These are phyloP conservation scores for Stachybotrys chlorohalonatus DNA, from an alignment of 2,329 filamentous ascomycete species.

Conservation along the genomic window DNA sequence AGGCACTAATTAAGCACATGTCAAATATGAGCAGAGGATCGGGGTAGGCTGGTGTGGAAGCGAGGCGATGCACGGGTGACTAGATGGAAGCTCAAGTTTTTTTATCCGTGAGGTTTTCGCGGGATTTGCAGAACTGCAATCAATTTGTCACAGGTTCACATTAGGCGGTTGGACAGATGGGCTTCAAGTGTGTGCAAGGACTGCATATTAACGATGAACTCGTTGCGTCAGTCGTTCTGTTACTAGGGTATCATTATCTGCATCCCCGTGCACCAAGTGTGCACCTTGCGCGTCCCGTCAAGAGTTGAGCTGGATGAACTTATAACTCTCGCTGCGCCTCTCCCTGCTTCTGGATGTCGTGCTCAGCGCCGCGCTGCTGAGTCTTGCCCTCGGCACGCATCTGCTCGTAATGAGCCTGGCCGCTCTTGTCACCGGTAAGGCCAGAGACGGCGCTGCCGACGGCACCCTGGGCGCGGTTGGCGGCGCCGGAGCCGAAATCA, in stretches of 20 bases:
- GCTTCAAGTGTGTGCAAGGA: too few species aligned
- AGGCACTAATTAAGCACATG: too few species aligned
- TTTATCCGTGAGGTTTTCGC: too few species aligned
- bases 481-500: conserved; percentile 59
- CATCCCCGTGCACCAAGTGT: not conserved
- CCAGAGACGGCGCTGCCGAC: conserved; percentile 64
- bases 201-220: not conserved
- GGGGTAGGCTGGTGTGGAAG: too few species aligned
- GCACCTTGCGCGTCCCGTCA: not conserved
- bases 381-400: conserved; percentile 80
- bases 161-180: too few species aligned
- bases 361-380: conserved; percentile 72
- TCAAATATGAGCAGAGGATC: too few species aligned
- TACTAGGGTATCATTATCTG: not conserved
- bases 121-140: too few species aligned
- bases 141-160: too few species aligned
- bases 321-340: conserved; percentile 27
- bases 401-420: conserved; percentile 55
- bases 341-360: conserved; percentile 67
- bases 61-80: too few species aligned
- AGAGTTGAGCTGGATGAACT: not conserved
- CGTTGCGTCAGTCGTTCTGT: not conserved
- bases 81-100: too few species aligned
- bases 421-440: conserved; percentile 59
- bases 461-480: conserved; percentile 59